Conservation (phyloP, 2,329 filamentous ascomycete species). For the Shiraia bambusicola region DNA sequence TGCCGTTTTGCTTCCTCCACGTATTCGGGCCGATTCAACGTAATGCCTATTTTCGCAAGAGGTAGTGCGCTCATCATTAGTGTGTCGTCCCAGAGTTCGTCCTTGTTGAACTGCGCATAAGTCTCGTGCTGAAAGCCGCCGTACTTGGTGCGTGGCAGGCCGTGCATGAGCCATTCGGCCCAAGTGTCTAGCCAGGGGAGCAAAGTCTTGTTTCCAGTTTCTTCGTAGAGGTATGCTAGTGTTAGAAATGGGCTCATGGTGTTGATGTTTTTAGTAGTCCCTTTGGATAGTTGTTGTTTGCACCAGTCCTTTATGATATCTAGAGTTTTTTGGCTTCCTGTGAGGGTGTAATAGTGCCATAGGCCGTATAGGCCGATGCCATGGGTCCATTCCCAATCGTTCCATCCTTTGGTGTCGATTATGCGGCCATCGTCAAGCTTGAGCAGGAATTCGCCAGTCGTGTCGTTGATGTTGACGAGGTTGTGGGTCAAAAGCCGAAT, state of each 20-base stretch:
- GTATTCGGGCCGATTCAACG: constrained; percentile 70
- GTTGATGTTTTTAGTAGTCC: constrained; percentile 84
- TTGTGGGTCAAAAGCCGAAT: constrained; percentile 71
- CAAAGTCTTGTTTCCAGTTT: constrained; percentile 67
- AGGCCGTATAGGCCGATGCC: constrained; percentile 78
- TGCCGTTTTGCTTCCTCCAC: constrained; percentile 76
- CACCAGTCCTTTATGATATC: constrained; percentile 75
- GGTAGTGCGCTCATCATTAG: constrained; percentile 87
- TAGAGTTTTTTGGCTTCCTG: constrained; percentile 61
- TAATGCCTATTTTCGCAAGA: constrained; percentile 73
- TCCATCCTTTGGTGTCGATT: constrained; percentile 84
- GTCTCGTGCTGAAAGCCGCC: constrained; percentile 77
- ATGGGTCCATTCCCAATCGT: constrained; percentile 82
- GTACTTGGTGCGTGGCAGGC: constrained; percentile 69
- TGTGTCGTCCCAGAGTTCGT: constrained; percentile 83
- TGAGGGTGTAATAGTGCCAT: constrained; percentile 78
- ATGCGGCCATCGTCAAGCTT: constrained; percentile 70
- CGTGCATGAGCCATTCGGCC: constrained; percentile 82
- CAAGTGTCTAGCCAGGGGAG: constrained; percentile 76
- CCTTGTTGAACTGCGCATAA: constrained; percentile 68
- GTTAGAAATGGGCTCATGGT: constrained; percentile 80
- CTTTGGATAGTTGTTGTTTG: constrained; percentile 64
- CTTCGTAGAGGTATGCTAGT: constrained; percentile 75
- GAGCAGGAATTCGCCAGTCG: constrained; percentile 71
- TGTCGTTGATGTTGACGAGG: constrained; percentile 75